A percentile compares a stretch with the other conserved stretches of the same genome.
These are phyloP conservation scores for Arthrobotrys sphaeroides DNA, from an alignment of 2,329 filamentous ascomycete species.

Conservation along the genomic window DNA sequence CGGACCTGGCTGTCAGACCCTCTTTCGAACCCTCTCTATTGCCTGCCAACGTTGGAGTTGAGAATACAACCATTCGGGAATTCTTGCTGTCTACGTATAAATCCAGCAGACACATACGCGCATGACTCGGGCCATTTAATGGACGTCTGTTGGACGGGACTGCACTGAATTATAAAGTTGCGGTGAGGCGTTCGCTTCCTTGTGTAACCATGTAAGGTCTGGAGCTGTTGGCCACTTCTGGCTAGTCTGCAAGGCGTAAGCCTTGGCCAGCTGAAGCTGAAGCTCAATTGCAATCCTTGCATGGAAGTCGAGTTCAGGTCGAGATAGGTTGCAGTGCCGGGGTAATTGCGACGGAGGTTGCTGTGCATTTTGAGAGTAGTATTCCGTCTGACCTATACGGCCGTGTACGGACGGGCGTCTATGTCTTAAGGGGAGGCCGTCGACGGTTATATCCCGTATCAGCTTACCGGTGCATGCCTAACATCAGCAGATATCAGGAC, in stretches of 20 bases:
- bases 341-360: too few relatives aligned
- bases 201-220: slow-evolving; percentile 29
- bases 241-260: neutral
- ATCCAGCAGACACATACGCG: neutral
- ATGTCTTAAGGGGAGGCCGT: neutral
- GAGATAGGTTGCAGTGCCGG: too few relatives aligned
- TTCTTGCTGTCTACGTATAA: neutral
- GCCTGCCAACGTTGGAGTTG: neutral
- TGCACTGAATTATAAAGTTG: neutral
- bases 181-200: slow-evolving; percentile 21
- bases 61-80: neutral
- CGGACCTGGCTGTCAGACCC: neutral
- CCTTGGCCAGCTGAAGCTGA: neutral
- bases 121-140: neutral
- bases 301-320: neutral
- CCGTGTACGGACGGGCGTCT: too few relatives aligned
- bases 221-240: slow-evolving; percentile 10
- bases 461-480: slow-evolving; percentile 13
- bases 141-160: neutral
- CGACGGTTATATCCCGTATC: neutral
- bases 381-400: too few relatives aligned
- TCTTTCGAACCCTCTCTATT: neutral
- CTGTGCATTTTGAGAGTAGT: neutral
- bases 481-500: neutral
- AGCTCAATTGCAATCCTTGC: neutral